These are phyloP conservation scores for Nothophaeocryptopus gaeumannii DNA, from an alignment of 2,329 filamentous ascomycete species.

Conservation along the genomic window DNA sequence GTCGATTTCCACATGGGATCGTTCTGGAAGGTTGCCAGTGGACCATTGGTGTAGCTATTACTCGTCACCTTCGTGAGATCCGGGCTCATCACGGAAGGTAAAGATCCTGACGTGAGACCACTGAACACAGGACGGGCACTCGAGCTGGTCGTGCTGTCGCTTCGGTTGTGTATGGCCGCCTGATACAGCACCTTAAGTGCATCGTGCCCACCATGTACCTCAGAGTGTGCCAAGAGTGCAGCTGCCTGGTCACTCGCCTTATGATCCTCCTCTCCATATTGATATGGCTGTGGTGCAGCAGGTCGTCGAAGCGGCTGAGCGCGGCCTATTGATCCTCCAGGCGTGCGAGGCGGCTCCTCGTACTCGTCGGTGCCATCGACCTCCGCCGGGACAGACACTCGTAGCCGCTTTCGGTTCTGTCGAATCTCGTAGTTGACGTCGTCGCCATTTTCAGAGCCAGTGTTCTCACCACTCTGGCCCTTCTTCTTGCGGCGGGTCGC, in stretches of 20 bases:
- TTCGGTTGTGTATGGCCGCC: conserved; percentile 57
- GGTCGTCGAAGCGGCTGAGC: conserved; percentile 66
- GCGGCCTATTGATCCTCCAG: conserved; percentile 64
- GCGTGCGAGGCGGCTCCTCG: conserved; percentile 61
- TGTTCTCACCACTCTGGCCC: conserved; percentile 47
- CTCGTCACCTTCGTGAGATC: conserved; percentile 14
- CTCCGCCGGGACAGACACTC: conserved; percentile 31
- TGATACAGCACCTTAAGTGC: conserved; percentile 88
- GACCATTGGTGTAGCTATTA: conserved; percentile 21
- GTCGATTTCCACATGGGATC: conserved; percentile 25
- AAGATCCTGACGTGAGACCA: conserved; percentile 22
- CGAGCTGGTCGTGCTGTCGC: conserved; percentile 42
- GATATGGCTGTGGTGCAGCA: conserved; percentile 34
- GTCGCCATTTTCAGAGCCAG: conserved; percentile 42
- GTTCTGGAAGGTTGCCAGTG: conserved; percentile 23
- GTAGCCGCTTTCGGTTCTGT: conserved; percentile 68
- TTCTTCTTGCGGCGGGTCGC: conserved; percentile 91
- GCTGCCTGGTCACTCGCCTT: conserved; percentile 60
- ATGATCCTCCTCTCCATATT: conserved; percentile 52
- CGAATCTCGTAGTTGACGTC: conserved; percentile 64
- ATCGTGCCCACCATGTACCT: conserved; percentile 88
- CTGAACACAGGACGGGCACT: conserved; percentile 25
- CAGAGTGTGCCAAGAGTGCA: conserved; percentile 58
- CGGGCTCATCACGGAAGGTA: conserved; percentile 27
- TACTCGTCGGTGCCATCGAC: conserved; percentile 48